Percentiles rank a stretch among this genome's conserved stretches.
These are phyloP conservation scores for Linaria vulgaris DNA, from an alignment of 257 asterid genomes.

Conservation along the genomic window DNA sequence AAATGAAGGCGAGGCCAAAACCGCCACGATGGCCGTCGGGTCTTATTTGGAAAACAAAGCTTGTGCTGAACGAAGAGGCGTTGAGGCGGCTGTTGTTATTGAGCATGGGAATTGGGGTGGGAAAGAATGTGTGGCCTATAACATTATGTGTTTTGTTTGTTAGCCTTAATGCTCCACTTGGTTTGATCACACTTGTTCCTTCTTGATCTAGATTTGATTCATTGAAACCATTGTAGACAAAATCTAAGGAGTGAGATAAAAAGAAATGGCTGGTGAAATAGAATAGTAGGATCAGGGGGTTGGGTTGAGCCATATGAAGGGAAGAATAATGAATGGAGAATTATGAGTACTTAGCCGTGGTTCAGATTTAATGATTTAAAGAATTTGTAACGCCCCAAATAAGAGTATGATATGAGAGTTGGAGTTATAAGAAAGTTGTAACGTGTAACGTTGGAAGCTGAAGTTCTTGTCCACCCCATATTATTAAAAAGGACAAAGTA, in stretches of 20 bases:
- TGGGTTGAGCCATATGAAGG: slow-evolving; percentile 30
- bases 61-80: slow-evolving; percentile 49
- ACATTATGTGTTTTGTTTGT: slow-evolving; percentile 38
- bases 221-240: slow-evolving; percentile 54
- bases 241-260: slow-evolving; percentile 33
- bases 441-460: neutral
- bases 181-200: slow-evolving; percentile 32
- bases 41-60: slow-evolving; percentile 55
- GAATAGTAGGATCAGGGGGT: slow-evolving; percentile 14
- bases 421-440: neutral
- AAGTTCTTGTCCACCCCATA: neutral
- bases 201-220: slow-evolving; percentile 21
- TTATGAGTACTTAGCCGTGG: neutral
- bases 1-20: slow-evolving; percentile 58
- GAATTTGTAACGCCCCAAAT: neutral
- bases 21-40: slow-evolving; percentile 47
- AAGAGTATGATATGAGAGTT: neutral
- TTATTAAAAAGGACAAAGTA: neutral
- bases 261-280: slow-evolving; percentile 19
- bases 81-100: slow-evolving; percentile 16
- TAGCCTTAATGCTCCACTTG: slow-evolving; percentile 55
- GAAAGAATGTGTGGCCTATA: slow-evolving; percentile 56
- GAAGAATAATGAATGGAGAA: too few species aligned
- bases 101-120: slow-evolving; percentile 36
- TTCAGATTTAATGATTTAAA: neutral